Evolutionary conservation across 2,329 filamentous ascomycete species (phyloP).

Genomic region (Gaeumannomyces tritici): DNA sequence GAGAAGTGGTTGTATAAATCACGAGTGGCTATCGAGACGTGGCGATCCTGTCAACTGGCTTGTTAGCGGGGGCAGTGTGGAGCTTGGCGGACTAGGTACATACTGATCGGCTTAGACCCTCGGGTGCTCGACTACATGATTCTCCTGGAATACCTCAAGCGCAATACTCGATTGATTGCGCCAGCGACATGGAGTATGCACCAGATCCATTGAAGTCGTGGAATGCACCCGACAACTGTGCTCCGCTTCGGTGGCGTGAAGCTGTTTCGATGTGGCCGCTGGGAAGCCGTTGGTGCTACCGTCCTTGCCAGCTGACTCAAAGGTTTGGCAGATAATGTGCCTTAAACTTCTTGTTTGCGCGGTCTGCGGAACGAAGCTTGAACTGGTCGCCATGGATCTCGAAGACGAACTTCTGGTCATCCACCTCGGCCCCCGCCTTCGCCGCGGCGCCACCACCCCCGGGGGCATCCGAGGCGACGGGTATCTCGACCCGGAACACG

Average conservation of each 20-base stretch:
- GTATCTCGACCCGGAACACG: constrained; percentile 68
- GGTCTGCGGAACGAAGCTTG: constrained; percentile 69
- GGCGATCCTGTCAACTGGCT: background rate
- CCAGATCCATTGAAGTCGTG: background rate
- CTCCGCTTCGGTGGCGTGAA: background rate
- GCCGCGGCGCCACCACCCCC: constrained; percentile 8
- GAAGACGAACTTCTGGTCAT: constrained; percentile 46
- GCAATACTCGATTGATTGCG: background rate
- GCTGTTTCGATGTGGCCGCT: background rate
- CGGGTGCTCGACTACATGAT: background rate
- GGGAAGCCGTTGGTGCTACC: too few relatives aligned
- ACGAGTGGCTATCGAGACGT: too few relatives aligned
- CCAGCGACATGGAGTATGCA: background rate
- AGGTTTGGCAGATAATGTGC: constrained; percentile 67
- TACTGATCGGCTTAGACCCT: background rate
- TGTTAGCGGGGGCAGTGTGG: background rate
- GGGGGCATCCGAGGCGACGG: constrained; percentile 21
- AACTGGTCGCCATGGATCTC: constrained; percentile 86
- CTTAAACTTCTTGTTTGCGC: constrained; percentile 89
- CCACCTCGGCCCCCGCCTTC: constrained; percentile 8
- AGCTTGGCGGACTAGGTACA: background rate
- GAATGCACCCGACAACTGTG: too few relatives aligned
- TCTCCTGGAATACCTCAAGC: background rate
- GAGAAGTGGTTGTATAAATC: too few relatives aligned
- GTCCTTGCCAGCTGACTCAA: constrained; percentile 29